Percentiles rank a stretch among this genome's conserved stretches.
Conservation (phyloP, 2,329 filamentous ascomycete species). For the Trichoderma gracile region DNA sequence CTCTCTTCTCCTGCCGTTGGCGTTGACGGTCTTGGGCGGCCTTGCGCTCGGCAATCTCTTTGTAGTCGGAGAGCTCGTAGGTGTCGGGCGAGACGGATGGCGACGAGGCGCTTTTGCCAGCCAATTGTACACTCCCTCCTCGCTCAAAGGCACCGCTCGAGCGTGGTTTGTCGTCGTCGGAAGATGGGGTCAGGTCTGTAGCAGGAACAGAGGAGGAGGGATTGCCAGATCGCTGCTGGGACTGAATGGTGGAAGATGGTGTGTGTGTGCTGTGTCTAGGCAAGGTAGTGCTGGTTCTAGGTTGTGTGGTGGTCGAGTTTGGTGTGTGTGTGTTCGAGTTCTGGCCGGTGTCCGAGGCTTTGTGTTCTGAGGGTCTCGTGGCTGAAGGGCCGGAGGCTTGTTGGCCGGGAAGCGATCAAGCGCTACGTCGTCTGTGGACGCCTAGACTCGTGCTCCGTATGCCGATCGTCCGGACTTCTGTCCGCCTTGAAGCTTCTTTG, state of each 20-base stretch:
- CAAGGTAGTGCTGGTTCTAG: not conserved
- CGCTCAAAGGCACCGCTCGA: conserved; percentile 35
- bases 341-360: not conserved
- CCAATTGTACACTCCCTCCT: conserved; percentile 39
- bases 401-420: not conserved
- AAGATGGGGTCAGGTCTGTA: conserved; percentile 32
- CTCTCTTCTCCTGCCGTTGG: conserved; percentile 48
- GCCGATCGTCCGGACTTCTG: not conserved
- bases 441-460: not conserved
- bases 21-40: conserved; percentile 38
- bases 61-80: conserved; percentile 48
- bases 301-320: not conserved
- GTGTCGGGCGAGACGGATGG: conserved; percentile 26
- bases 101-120: conserved; percentile 1
- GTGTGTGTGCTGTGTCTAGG: not conserved
- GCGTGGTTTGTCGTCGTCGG: conserved; percentile 30
- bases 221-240: conserved; percentile 34
- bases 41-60: conserved; percentile 36
- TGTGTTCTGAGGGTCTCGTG: conserved; percentile 11
- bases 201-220: conserved; percentile 47
- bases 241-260: conserved; percentile 39
- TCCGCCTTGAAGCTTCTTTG: not conserved
- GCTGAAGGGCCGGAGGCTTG: not conserved
- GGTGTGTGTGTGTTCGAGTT: not conserved
- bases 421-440: not conserved